Evolutionary conservation across 2,329 filamentous ascomycete genomes (phyloP).

Genomic region (Rhynchosporium agropyri): DNA sequence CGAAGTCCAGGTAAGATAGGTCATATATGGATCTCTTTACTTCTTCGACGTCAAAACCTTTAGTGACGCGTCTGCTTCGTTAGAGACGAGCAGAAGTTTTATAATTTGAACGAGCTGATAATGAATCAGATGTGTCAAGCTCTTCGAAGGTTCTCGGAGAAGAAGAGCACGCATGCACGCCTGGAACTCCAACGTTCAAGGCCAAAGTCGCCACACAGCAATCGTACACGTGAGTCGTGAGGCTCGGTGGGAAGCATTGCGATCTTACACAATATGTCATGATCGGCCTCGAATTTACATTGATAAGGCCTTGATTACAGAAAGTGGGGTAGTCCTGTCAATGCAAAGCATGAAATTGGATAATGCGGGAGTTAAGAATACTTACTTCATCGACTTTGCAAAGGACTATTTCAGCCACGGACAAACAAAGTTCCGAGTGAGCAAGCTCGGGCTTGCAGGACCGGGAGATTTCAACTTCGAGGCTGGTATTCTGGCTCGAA

Average conservation of each 20-base stretch:
- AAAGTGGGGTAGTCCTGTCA: too few species aligned
- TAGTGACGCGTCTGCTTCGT: background rate
- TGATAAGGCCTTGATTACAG: too few species aligned
- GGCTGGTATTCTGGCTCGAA: background rate
- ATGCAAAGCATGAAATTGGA: background rate
- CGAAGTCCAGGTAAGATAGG: background rate
- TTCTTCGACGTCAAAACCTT: background rate
- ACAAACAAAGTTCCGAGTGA: background rate
- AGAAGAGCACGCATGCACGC: background rate
- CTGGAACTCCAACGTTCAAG: constrained; percentile 1
- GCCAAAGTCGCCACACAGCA: background rate
- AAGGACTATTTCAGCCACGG: background rate
- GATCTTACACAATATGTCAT: background rate
- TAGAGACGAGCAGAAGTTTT: too few species aligned
- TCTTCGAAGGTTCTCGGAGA: background rate
- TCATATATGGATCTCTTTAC: background rate
- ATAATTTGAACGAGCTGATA: background rate
- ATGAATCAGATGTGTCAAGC: background rate
- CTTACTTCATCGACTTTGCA: background rate
- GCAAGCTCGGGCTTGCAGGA: background rate
- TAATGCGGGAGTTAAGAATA: background rate
- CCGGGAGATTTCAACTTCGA: background rate
- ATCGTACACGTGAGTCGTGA: background rate
- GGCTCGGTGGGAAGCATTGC: background rate
- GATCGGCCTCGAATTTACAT: background rate